Base-by-base conservation (phyloP, 441 rosid genomes). In the Gossypium schwendimanii region DNA sequence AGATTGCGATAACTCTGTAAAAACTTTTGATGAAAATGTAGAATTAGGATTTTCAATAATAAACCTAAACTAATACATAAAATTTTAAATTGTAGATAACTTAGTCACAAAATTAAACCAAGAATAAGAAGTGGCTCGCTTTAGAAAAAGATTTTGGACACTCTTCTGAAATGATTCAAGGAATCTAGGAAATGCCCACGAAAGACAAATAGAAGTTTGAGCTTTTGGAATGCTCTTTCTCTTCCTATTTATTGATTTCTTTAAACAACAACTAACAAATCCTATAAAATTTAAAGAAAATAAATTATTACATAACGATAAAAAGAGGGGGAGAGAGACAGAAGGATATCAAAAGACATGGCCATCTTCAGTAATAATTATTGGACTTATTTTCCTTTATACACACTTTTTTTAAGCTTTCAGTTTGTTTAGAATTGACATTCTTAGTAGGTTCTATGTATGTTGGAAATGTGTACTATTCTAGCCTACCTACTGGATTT, bases 221-320 rank as follows among this genome's bases (percentile, higher is more conserved):
- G 20, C 53, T 57, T 36, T 55, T 9, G 17, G 61, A 50, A 52
- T 11, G 4, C 57, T 26, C 72, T 39, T 53, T 12, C 59, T 49
- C 39, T 26, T 45, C 21, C 18, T 24, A 49, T 7, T 26, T 14
- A 20, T 70, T 67, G 53, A 26, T 24, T 60, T n/a, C 45, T 33
- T 6, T 33, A 11, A 64, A 60, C 55, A 23, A 70, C 18, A 61
- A 61, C 57, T 15, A 66, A 63, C 66, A 75, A 78, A 68, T 80
- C 81, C 84, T 70, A 63, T 58, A 74, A 5, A 75, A 54, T 71
- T 70, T 75, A 80, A 78, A 72, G 68, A 70, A 54, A 31, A 52
- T 23, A 36, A 55, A 73, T 41, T 61, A 70, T 49, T 21, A 53
- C 47, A 54, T 33, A 41, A 58, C 49, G 54, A 63, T 14, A 71